Evolutionary conservation across 352 stramenopile genomes (phyloP).

Genomic region (Globisporangium nagaii): DNA sequence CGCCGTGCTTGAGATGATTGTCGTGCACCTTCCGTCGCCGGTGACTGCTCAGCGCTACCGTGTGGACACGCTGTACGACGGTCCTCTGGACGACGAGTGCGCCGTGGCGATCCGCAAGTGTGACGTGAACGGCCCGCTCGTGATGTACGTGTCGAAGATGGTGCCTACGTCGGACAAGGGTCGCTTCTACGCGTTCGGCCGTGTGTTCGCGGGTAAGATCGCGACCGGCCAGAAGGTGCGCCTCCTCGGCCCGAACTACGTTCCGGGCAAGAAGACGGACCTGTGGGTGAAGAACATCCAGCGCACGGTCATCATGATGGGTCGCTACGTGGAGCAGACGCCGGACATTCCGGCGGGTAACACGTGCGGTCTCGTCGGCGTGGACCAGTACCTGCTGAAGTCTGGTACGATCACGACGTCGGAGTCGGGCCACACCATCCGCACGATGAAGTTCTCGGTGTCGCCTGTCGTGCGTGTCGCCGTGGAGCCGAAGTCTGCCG

Average conservation of each 20-base stretch:
- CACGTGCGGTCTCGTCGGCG: constrained; percentile 98
- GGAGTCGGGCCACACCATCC: constrained; percentile 97
- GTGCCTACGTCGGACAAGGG: constrained; percentile 98
- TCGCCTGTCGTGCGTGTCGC: constrained; percentile 99
- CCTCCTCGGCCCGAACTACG: constrained; percentile 99
- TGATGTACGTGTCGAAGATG: constrained; percentile 99
- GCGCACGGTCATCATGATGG: constrained; percentile 99
- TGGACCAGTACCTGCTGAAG: constrained; percentile 99
- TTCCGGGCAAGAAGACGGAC: constrained; percentile 99
- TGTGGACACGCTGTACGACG: constrained; percentile 98
- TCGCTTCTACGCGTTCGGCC: constrained; percentile 99
- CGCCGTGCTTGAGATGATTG: constrained; percentile 99
- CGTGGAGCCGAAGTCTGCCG: constrained; percentile 98
- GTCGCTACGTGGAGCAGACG: constrained; percentile 97
- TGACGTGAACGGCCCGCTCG: constrained; percentile 96
- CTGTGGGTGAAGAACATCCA: constrained; percentile 99
- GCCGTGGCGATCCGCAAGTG: constrained; percentile 97
- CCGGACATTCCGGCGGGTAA: constrained; percentile 99
- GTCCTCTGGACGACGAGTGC: constrained; percentile 97
- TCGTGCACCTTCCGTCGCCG: constrained; percentile 98
- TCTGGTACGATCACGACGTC: constrained; percentile 98
- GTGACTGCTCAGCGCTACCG: constrained; percentile 96
- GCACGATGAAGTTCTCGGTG: constrained; percentile 99
- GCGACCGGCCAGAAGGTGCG: constrained; percentile 98
- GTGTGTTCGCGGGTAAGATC: constrained; percentile 99